Evolutionary conservation across 108 stramenopile species (phyloP), one percentile per base, ranked within the genome.

Genomic region (Skeletonema menzelii): DNA sequence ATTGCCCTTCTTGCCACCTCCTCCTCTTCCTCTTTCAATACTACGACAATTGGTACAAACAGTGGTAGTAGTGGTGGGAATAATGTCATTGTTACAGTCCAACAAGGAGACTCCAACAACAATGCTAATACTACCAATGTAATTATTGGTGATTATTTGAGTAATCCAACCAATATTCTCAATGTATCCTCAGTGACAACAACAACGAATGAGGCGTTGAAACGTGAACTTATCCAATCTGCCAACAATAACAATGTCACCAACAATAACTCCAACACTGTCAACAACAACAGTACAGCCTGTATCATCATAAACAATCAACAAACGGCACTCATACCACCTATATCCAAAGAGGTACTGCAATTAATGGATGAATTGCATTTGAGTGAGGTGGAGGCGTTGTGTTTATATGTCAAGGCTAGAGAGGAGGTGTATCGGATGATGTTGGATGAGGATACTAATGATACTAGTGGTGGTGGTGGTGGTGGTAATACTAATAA

Each of bases 351-450:
- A 24, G 78, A 86, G 19, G 69, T 92, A 17, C 17, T 84, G 17
- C 64, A 56, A 22, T 68, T 92, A 13, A 47, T 87, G 8, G 70
- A 86, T 5, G 91, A 89, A 44, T 70, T 92, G 56, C 69, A 82
- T 27, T 63, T 92, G 12, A 66, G 77, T 27, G 85, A 86, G 34
- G 65, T 60, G 15, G 75, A 90, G 19, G 87, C 83, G 8, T 42
- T 87, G 14, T 44, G 74, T 24, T 70, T 92, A 59, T 88, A 77
- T 60, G 86, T 74, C 0, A 73, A 82, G 38, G 85, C 85, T 14
- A 32, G 69, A 35, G 67, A 59, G 22, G 19, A 64, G 65, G 65
- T 46, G 4, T 22, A 15, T 11, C 10, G 11, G 5, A 47, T 47
- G 17, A 3, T 47, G 19, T 0, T 53, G n/a, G n/a, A 22, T 24